A percentile compares a stretch with the other conserved stretches of the same genome.
phyloP scores from a whole-genome alignment of 768 basidiomycete genomes.

The Paxillus ammoniavirescens region DNA sequence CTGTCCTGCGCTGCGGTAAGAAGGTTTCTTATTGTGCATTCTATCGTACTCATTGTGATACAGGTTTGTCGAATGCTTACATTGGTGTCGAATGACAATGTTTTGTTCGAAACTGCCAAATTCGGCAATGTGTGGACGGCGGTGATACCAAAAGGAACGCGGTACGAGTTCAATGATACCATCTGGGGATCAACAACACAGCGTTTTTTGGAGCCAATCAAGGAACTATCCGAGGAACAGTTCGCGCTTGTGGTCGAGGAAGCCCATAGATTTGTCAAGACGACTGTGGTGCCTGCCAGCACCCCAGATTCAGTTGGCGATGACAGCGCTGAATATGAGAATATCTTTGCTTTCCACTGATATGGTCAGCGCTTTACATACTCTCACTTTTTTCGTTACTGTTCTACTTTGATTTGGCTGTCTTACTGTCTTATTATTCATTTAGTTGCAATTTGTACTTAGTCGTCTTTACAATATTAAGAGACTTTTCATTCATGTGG shows the following conservation, averaged over 20 bases:
- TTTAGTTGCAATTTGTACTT: neutral
- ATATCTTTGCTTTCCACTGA: neutral
- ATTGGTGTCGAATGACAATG: neutral
- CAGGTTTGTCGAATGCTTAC: slow-evolving; percentile 7
- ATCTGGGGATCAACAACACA: slow-evolving; percentile 10
- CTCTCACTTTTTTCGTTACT: neutral
- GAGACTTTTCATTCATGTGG: neutral
- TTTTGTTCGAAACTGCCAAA: neutral
- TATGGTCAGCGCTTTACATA: neutral
- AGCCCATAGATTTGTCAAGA: neutral
- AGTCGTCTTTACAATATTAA: neutral
- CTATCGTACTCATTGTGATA: neutral
- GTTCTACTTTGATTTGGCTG: neutral
- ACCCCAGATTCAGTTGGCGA: neutral
- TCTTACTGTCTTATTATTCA: neutral
- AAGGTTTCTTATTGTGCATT: neutral
- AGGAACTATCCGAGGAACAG: slow-evolving; percentile 1
- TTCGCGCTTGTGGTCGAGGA: slow-evolving; percentile 3
- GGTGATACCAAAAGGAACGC: slow-evolving; percentile 6
- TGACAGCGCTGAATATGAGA: neutral
- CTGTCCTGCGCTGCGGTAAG: slow-evolving; percentile 7
- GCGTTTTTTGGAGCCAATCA: slow-evolving; percentile 5
- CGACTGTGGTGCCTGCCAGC: neutral
- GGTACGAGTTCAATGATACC: slow-evolving; percentile 8
- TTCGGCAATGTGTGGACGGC: slow-evolving; percentile 5